Base-by-base conservation (phyloP, 768 basidiomycete genomes). In the Pleurotus cornucopiae region DNA sequence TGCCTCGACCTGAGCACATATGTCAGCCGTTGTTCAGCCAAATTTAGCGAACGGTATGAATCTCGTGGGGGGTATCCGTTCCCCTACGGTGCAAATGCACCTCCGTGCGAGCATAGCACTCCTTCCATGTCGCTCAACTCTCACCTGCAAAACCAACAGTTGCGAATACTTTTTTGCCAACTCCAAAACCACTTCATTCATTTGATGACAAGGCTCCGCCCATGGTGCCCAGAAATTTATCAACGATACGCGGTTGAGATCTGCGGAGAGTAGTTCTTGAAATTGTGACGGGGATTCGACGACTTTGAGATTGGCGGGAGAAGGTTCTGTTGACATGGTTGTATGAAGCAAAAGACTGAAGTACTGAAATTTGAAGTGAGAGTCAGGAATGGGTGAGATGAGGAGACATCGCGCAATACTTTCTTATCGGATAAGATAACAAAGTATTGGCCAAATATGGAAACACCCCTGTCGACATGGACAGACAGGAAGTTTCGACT, bases 221-320 rank as follows among this genome's bases (percentile, higher is more conserved):
- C 93, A 89, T 70, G 83, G 76, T 43, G 95, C 91, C 89, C 94
- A 95, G 69, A 98, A 99, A 73, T 90, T 92, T 66, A 97, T 84
- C 38, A 96, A 76, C 3, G 94, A 94, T 20, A 96, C 80, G 18
- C 90, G 77, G 16, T 80, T 71, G 34, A 99, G 82, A 71, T 98
- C 95, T 18, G 70, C 65, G 0, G 85, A 86, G 46, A 98, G 83
- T 6, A 91, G 70, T 5, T 73, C 65, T 67, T 91, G 84, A 72
- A 98, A 93, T 49, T 91, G 81, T 1, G 79, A 71, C 1, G 91
- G 69, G 3, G 89, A 89, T 20, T 71, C 66, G 49, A 96, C 79
- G 54, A 72, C 57, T 53, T 70, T 44, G 46, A 71, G 56, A 60
- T 79, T 77, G 25, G 65, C 2, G 6, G 26, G 34, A 14, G 48